Conservation (phyloP, 2,329 filamentous ascomycete genomes). For the Lachnellula occidentalis region DNA sequence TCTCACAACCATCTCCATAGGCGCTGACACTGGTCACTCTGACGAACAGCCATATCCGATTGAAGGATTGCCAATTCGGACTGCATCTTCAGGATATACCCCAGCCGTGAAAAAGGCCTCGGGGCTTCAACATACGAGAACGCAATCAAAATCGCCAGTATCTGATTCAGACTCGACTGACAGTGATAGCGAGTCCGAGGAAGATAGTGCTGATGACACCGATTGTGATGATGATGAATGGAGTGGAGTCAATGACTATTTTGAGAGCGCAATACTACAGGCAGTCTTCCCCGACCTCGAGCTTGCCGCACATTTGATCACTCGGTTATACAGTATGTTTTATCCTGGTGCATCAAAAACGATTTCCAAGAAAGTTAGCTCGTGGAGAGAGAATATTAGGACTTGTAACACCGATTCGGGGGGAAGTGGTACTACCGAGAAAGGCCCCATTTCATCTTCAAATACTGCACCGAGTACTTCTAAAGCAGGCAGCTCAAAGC, state of each 20-base stretch:
- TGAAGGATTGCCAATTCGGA: too few species aligned
- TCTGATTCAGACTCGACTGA: constrained; percentile 2
- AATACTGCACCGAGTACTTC: neutral
- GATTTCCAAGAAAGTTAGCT: constrained; percentile 3
- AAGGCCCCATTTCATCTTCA: neutral
- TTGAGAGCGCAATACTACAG: constrained; percentile 6
- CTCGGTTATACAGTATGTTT: neutral
- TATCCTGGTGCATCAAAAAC: neutral
- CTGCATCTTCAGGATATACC: too few species aligned
- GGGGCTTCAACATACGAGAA: too few species aligned
- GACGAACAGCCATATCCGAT: too few species aligned
- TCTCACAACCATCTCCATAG: too few species aligned
- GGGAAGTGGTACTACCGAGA: constrained; percentile 1
- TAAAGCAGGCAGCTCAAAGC: neutral
- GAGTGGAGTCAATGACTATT: constrained; percentile 8
- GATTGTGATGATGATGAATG: constrained; percentile 1
- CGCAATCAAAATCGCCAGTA: neutral
- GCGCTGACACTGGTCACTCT: too few species aligned
- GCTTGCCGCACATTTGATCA: constrained; percentile 5
- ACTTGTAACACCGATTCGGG: constrained; percentile 3
- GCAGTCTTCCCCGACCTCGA: constrained; percentile 6
- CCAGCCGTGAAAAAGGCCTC: too few species aligned
- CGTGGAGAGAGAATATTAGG: constrained; percentile 5
- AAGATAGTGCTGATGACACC: neutral
- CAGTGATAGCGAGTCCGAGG: constrained; percentile 8